These are phyloP conservation scores for Venturia aucupariae DNA, from an alignment of 2,329 filamentous ascomycete species.

Conservation along the genomic window DNA sequence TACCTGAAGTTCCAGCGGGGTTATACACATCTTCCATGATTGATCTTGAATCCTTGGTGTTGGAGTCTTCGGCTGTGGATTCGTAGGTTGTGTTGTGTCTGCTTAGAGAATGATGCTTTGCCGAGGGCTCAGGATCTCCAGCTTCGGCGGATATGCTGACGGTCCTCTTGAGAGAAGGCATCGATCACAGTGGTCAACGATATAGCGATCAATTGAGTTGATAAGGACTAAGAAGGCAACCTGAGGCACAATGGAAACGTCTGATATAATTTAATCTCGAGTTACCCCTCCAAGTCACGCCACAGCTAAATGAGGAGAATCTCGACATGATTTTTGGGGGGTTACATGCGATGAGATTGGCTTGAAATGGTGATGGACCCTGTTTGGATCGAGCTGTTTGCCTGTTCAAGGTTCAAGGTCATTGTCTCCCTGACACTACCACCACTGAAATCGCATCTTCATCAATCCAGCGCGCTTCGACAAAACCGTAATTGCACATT, in stretches of 20 bases:
- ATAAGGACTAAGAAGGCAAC: too few relatives aligned
- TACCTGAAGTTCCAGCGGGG: not conserved
- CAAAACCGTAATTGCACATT: too few relatives aligned
- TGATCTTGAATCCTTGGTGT: not conserved
- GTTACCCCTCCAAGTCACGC: not conserved
- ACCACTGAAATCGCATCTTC: too few relatives aligned
- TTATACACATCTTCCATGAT: not conserved
- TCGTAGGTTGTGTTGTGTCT: not conserved
- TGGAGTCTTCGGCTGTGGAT: not conserved
- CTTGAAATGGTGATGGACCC: not conserved
- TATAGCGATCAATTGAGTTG: too few relatives aligned
- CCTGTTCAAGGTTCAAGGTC: not conserved
- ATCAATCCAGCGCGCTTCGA: too few relatives aligned
- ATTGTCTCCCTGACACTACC: too few relatives aligned
- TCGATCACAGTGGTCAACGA: not conserved
- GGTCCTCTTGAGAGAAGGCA: not conserved
- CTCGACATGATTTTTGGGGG: not conserved
- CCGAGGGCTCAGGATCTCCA: not conserved
- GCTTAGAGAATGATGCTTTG: constrained; percentile 2
- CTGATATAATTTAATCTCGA: not conserved
- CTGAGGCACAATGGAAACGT: too few relatives aligned
- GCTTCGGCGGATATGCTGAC: not conserved
- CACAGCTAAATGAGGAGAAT: not conserved
- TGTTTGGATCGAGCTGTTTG: not conserved
- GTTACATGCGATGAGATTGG: not conserved